Conservation (phyloP, 2,329 filamentous ascomycete species). For the Sporothrix pseudoabietina region DNA sequence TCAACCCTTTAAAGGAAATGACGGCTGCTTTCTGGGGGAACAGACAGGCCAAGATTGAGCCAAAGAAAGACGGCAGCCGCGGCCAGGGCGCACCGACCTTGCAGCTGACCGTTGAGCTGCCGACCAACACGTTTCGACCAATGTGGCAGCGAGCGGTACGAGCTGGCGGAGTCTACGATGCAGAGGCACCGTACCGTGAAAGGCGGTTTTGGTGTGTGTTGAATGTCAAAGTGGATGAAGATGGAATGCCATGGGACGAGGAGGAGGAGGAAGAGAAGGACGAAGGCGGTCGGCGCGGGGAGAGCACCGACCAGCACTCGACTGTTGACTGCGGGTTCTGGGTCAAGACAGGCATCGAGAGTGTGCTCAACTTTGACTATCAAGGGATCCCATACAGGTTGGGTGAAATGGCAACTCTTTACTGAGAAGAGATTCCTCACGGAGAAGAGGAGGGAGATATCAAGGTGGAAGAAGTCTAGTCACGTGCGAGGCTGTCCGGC, state of each 20-base stretch:
- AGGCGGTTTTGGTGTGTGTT: background rate
- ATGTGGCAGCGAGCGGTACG: background rate
- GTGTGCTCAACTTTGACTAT: background rate
- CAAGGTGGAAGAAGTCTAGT: background rate
- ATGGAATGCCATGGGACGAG: background rate
- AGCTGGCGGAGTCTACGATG: background rate
- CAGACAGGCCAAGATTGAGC: background rate
- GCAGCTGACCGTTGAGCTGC: background rate
- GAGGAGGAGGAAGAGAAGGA: background rate
- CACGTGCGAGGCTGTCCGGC: background rate
- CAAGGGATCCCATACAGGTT: background rate
- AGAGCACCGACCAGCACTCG: background rate
- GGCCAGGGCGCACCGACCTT: background rate
- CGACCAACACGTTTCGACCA: background rate
- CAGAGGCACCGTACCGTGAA: background rate
- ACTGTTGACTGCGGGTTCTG: background rate
- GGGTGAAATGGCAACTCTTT: background rate
- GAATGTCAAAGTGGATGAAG: background rate
- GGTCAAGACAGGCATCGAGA: slow-evolving; percentile 8
- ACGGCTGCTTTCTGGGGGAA: background rate
- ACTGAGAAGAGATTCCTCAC: too few species aligned
- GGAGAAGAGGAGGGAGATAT: background rate
- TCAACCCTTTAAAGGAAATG: background rate
- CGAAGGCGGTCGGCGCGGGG: background rate
- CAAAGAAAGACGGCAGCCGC: background rate